Conservation (phyloP, 164 flowering plant species). For the Piper betle region DNA sequence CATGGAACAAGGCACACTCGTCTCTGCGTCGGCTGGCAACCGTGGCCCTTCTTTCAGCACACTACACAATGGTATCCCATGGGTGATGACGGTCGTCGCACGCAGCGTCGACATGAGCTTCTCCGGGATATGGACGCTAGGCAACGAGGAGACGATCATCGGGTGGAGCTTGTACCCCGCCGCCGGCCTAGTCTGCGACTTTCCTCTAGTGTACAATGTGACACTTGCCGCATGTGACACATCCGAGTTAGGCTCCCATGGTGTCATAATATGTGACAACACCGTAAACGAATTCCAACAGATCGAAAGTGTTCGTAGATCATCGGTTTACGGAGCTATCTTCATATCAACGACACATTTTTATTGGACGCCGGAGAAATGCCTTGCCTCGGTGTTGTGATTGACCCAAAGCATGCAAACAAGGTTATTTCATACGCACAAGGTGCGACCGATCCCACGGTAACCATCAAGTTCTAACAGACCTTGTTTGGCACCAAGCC, state of each 20-base stretch:
- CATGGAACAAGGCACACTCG: conserved; percentile 30
- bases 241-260: background rate
- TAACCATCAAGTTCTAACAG: conserved; percentile 20
- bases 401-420: conserved; percentile 17
- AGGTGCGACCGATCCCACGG: conserved; percentile 14
- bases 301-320: background rate
- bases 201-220: background rate
- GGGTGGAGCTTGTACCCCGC: background rate
- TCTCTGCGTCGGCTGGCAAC: conserved; percentile 39
- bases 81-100: conserved; percentile 34
- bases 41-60: conserved; percentile 9
- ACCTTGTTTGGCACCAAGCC: conserved; percentile 30
- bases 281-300: conserved; percentile 15
- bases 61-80: conserved; percentile 27
- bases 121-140: conserved; percentile 18
- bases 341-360: background rate
- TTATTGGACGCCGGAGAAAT: conserved; percentile 16
- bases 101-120: conserved; percentile 31
- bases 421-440: conserved; percentile 29
- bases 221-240: background rate
- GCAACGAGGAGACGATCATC: conserved; percentile 15
- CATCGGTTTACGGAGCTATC: background rate
- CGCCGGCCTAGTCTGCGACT: background rate
- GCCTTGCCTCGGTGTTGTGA: conserved; percentile 26
- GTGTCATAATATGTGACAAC: conserved; percentile 14